These are phyloP conservation scores for Linnemannia elongata DNA, from an alignment of 192 early-diverging fungal genomes.

Conservation along the genomic window DNA sequence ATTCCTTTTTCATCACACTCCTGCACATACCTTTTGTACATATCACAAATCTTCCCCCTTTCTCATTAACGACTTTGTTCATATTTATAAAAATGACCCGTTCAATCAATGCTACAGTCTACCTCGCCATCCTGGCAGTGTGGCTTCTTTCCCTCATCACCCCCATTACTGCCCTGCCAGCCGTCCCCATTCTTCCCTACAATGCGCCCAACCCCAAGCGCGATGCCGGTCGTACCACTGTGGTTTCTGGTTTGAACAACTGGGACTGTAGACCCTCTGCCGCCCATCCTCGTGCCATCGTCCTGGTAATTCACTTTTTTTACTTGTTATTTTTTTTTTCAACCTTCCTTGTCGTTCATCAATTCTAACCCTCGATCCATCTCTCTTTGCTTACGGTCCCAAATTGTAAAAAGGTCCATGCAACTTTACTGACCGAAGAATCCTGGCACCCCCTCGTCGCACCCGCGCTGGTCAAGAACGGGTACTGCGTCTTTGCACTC, in stretches of 20 bases:
- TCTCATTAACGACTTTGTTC: neutral
- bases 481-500: conserved; percentile 26
- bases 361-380: too few species aligned
- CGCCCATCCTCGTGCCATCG: neutral
- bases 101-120: neutral
- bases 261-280: conserved; percentile 1
- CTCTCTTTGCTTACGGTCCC: too few species aligned
- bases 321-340: neutral
- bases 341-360: neutral
- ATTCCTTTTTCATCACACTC: neutral
- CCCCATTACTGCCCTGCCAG: neutral
- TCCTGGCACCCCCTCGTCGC: conserved; percentile 25
- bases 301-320: neutral
- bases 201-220: conserved; percentile 13
- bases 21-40: neutral
- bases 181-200: neutral
- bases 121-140: neutral
- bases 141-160: neutral
- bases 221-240: neutral
- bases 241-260: neutral
- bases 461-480: conserved; percentile 11
- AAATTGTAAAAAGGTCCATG: conserved; percentile 11
- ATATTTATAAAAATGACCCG: neutral
- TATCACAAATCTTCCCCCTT: neutral
- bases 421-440: conserved; percentile 14